Evolutionary conservation across 805 yeast species (phyloP), one percentile per base, ranked within the genome.

Genomic region (Nakazawaea wyomingensis): DNA sequence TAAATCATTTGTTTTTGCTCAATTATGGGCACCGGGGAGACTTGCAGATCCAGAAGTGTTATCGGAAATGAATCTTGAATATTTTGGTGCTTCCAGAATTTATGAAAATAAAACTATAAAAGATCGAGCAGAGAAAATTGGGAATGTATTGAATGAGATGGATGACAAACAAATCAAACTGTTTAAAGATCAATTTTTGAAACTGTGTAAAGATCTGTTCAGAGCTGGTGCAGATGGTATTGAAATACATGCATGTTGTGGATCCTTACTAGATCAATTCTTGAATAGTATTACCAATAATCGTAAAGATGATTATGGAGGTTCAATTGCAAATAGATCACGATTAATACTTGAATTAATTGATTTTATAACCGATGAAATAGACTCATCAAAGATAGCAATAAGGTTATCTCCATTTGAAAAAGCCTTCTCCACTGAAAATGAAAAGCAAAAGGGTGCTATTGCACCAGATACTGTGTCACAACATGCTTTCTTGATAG

Each of bases 161-260:
- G 66, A 72, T 3, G 48, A 39, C 3, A 61, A 54, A 3, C 76
- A 78, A 38, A 63, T 75, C 43, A 49, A 63, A 24, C 54, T 54
- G 0, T 43, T 76, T 28, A 34, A 24, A 21, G 45, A 43, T 10
- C 41, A 41, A 35, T 47, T 11, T 55, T 54, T 14, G 57, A 60
- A 7, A 51, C 53, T 27, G 63, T 57, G 48, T 41, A 44, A 57
- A 56, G 43, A 55, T 52, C 21, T 56, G 4, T 76, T 72, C 53
- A 69, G 61, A 20, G 53, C 48, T 2, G 74, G 78, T 21, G 78
- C 82, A 1, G 60, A 64, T 10, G 79, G 80, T 0, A 72, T 81
- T 36, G 84, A 78, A 51, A 62, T 80, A 37, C 84, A 80, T 56
- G 65, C 65, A 30, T 85, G 85, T 16, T 48, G 61, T 48, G 59